These are phyloP conservation scores for Phytophthora macrochlamydospora DNA, from an alignment of 352 stramenopile species.

Conservation along the genomic window DNA sequence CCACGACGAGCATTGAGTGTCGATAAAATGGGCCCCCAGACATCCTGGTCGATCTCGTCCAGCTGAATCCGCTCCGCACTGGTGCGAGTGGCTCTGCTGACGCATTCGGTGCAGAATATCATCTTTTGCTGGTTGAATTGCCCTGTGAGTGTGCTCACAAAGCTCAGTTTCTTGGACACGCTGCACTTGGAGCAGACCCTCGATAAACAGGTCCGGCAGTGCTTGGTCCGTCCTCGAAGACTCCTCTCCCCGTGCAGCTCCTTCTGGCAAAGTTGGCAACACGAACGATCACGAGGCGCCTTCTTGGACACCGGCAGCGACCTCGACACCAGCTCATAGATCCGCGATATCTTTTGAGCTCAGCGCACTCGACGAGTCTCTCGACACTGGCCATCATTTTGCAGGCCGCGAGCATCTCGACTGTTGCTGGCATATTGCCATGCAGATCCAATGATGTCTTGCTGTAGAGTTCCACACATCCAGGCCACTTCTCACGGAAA, in stretches of 20 bases:
- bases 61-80: constrained; percentile 9
- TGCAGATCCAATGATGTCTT: constrained; percentile 11
- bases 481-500: constrained; percentile 10
- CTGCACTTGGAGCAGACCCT: constrained; percentile 8
- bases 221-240: neutral
- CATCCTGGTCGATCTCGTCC: constrained; percentile 14
- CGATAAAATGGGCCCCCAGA: constrained; percentile 1
- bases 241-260: constrained; percentile 9
- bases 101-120: constrained; percentile 15
- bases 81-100: constrained; percentile 3
- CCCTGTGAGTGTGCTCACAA: constrained; percentile 1
- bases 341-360: constrained; percentile 33
- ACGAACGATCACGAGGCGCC: constrained; percentile 2
- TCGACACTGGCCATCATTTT: constrained; percentile 21
- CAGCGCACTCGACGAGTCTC: constrained; percentile 10
- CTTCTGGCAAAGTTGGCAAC: constrained; percentile 15
- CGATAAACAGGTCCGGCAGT: constrained; percentile 7
- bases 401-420: constrained; percentile 13
- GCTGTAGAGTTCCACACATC: constrained; percentile 9
- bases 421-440: constrained; percentile 7
- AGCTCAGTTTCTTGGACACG: neutral
- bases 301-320: constrained; percentile 2
- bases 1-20: constrained; percentile 2
- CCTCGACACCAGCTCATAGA: constrained; percentile 7
- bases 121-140: constrained; percentile 5